A percentile compares a stretch with the other conserved stretches of the same genome.
These are phyloP conservation scores for Exophiala sp. DNA, from an alignment of 2,329 filamentous ascomycete species.

Conservation along the genomic window DNA sequence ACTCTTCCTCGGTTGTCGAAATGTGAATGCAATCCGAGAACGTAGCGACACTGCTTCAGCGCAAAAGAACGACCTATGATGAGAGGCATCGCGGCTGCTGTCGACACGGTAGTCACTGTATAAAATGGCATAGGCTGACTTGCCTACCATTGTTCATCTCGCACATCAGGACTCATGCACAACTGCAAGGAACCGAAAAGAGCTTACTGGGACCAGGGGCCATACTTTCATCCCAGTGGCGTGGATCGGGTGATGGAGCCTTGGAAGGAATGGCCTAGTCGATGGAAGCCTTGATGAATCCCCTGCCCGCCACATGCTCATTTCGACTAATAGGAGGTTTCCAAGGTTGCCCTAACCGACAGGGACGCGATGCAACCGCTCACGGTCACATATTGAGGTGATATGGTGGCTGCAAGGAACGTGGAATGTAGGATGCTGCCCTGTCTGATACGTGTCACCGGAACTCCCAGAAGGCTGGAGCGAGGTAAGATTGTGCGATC, in stretches of 20 bases:
- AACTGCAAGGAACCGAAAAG: not conserved
- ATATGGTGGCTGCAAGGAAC: not conserved
- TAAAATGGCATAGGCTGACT: too few species aligned
- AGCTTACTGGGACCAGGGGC: not conserved
- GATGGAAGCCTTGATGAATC: not conserved
- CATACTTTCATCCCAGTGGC: not conserved
- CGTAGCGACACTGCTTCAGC: not conserved
- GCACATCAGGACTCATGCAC: too few species aligned
- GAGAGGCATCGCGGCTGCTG: not conserved
- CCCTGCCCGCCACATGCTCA: constrained; percentile 16
- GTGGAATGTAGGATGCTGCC: not conserved
- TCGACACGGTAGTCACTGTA: too few species aligned
- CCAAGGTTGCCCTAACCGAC: constrained; percentile 5
- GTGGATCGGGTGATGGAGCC: not conserved
- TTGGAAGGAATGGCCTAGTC: not conserved
- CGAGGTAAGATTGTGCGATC: constrained; percentile 2
- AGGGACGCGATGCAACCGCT: constrained; percentile 4
- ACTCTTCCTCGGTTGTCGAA: too few species aligned
- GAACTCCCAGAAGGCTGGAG: constrained; percentile 6
- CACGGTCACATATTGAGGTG: not conserved
- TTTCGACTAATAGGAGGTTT: constrained; percentile 9
- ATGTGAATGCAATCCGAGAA: not conserved
- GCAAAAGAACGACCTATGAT: not conserved
- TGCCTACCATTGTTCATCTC: too few species aligned
- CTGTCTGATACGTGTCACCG: constrained; percentile 10